These are phyloP conservation scores for Aspergillus haitiensis DNA, from an alignment of 495 filamentous ascomycete species.

Conservation along the genomic window DNA sequence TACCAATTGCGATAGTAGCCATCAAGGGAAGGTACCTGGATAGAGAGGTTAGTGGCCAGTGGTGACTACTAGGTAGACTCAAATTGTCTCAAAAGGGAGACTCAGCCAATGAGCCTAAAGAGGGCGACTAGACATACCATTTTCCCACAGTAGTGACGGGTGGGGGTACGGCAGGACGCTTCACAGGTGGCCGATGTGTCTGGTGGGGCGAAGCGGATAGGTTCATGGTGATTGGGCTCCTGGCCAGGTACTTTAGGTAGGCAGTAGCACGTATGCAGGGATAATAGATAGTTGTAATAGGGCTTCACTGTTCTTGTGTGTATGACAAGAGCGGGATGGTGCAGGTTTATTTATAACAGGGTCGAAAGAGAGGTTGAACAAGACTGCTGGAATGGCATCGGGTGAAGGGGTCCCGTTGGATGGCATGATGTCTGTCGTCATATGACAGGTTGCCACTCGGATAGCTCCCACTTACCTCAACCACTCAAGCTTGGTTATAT, in stretches of 20 bases:
- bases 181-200: slow-evolving; percentile 7
- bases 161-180: slow-evolving; percentile 6
- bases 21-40: slow-evolving; percentile 37
- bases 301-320: no score
- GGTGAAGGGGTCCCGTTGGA: neutral
- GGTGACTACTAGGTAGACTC: neutral
- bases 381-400: no score
- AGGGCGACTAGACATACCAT: slow-evolving; percentile 10
- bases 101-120: neutral
- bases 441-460: neutral
- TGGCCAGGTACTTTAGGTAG: no score
- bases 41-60: neutral
- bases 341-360: neutral
- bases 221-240: neutral
- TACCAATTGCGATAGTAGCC: slow-evolving; percentile 37
- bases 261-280: no score
- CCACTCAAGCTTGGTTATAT: no score
- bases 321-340: neutral
- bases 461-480: neutral
- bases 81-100: neutral
- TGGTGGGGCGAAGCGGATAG: slow-evolving; percentile 3
- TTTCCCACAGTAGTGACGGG: neutral
- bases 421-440: neutral
- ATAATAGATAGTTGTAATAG: no score
- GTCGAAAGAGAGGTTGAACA: no score